These are phyloP conservation scores for Tephrocybe rancida DNA, from an alignment of 768 basidiomycete genomes.

Conservation along the genomic window DNA sequence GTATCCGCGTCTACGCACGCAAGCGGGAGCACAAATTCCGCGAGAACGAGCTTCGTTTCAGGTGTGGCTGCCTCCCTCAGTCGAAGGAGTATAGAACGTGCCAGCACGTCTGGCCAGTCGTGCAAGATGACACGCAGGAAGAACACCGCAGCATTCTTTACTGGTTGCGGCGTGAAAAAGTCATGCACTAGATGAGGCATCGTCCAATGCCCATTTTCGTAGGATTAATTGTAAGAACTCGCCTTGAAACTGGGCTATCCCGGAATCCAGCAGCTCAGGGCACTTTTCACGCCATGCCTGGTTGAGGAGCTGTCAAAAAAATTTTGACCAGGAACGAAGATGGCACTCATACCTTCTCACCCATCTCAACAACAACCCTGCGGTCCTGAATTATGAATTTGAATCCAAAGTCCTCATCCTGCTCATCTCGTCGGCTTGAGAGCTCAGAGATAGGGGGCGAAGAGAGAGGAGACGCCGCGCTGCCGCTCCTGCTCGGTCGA, in stretches of 20 bases:
- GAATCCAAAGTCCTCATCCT: conserved; percentile 24
- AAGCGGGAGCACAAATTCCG: conserved; percentile 70
- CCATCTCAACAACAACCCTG: conserved; percentile 54
- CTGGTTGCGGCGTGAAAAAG: conserved; percentile 71
- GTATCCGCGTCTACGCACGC: conserved; percentile 61
- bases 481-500: neutral
- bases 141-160: conserved; percentile 59
- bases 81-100: conserved; percentile 44
- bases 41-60: conserved; percentile 65
- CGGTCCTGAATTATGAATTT: conserved; percentile 68
- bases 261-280: conserved; percentile 57
- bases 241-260: conserved; percentile 59
- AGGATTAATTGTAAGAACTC: conserved; percentile 6
- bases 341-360: conserved; percentile 40
- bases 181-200: conserved; percentile 55
- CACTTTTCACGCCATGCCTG: conserved; percentile 62
- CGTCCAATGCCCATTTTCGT: neutral
- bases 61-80: conserved; percentile 50
- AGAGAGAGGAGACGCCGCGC: neutral
- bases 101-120: conserved; percentile 74
- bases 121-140: conserved; percentile 73
- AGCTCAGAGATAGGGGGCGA: neutral
- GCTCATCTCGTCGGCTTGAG: conserved; percentile 14
- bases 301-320: neutral
- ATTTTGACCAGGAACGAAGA: conserved; percentile 9